Evolutionary conservation across 2,329 filamentous ascomycete genomes (phyloP), one percentile per base, ranked within the genome.

Genomic region (Aspergillus fijiensis): DNA sequence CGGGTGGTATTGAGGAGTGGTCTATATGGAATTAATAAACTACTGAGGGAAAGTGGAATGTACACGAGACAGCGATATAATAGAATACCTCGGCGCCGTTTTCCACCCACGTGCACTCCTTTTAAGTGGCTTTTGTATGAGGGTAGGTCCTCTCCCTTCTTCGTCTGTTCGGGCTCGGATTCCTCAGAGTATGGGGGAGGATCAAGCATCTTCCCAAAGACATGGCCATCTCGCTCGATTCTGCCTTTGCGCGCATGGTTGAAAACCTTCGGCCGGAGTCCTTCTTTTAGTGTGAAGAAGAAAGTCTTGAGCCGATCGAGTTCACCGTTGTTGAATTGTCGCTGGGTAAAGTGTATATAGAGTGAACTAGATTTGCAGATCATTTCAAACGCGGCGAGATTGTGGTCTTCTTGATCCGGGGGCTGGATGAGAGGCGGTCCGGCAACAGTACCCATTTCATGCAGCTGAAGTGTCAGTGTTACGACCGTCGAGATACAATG

Each of bases 1-100:
- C 35, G 23, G 61, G 50, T 61, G 60, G 53, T 9, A 61, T 27
- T 59, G 56, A 62, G 45, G 45, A 23, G 16, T 53, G 49, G 31
- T 61, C 64, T 65, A 63, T 14, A 57, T 51, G 60, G 45, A 55
- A 61, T 56, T 4, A 54, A 55, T 61, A 48, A 62, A 52, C 55
- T 52, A 63, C 49, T 57, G 7, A 57, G 59, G 61, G 12, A 47
- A 42, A 27, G 25, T 25, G 63, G 12, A 3, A 47, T 57, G 49
- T 14, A 61, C 33, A 33, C 49, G 57, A 54, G 29, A 61, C n/a
- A n/a, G 33, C 33, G 16, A 57, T 50, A 61, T 57, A 49, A 55
- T 33, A 60, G 57, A 16, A 60, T 64, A 66, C 64, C 64, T 65
- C 56, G 59, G 59, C 47, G 50, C 53, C 63, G 60, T 60, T 66